Conservation (phyloP, 768 basidiomycete genomes). For the Leucocoprinus sp. region DNA sequence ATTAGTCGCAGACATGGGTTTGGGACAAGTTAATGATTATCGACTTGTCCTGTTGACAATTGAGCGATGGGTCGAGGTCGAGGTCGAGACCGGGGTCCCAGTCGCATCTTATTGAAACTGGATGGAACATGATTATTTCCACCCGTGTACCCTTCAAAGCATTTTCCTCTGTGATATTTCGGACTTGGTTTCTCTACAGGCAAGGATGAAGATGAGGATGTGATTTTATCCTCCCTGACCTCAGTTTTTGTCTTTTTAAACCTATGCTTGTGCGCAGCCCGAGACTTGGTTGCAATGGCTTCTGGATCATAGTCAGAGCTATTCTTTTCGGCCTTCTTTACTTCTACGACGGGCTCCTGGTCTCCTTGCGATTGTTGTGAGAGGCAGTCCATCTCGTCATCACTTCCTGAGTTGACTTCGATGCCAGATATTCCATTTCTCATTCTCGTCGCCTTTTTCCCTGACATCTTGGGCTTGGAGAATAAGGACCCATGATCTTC, state of each 20-base stretch:
- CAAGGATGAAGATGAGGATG: neutral
- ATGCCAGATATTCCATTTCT: neutral
- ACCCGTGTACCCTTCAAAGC: too few relatives aligned
- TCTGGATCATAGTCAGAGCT: constrained; percentile 12
- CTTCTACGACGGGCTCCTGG: constrained; percentile 12
- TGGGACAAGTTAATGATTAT: neutral
- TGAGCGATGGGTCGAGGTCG: neutral
- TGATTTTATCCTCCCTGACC: neutral
- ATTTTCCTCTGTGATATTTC: neutral
- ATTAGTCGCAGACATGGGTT: neutral
- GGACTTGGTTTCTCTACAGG: neutral
- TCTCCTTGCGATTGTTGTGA: constrained; percentile 11
- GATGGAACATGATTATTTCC: neutral
- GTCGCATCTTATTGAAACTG: neutral
- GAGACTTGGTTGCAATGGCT: neutral
- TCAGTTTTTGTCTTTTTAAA: constrained; percentile 23
- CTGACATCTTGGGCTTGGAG: neutral
- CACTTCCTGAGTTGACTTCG: constrained; percentile 4
- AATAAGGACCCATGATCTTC: constrained; percentile 9
- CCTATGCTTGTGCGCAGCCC: constrained; percentile 17
- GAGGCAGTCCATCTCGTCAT: constrained; percentile 18
- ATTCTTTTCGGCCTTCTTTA: constrained; percentile 11
- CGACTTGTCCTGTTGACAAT: neutral
- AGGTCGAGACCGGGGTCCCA: neutral
- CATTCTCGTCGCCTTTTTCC: neutral